phyloP scores from a whole-genome alignment of 2,329 filamentous ascomycete species.

The Ophiostoma sp. region DNA sequence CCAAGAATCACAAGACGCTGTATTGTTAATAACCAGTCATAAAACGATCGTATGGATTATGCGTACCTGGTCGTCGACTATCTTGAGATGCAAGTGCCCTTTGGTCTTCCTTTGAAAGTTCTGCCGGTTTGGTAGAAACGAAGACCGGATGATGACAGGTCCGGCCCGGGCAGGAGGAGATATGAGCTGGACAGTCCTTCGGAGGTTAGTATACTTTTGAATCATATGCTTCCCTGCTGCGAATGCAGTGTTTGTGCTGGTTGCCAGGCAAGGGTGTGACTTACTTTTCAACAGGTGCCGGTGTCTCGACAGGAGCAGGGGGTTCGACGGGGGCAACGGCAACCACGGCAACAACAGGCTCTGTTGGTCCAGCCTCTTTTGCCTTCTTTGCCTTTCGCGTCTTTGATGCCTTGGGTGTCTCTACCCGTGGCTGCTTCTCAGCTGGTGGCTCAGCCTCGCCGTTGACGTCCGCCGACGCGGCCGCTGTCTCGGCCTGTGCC shows the following conservation, averaged over 20 bases:
- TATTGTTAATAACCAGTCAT: not conserved
- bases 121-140: constrained; percentile 42
- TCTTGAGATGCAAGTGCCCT: constrained; percentile 39
- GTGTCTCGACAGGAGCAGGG: not conserved
- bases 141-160: constrained; percentile 37
- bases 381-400: constrained; percentile 3
- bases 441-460: not conserved
- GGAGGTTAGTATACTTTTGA: not conserved
- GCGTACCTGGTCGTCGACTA: constrained; percentile 47
- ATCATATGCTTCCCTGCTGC: too few species aligned
- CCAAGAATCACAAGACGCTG: constrained; percentile 61
- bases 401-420: not conserved
- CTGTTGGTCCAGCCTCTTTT: not conserved
- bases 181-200: not conserved
- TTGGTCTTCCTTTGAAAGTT: constrained; percentile 39
- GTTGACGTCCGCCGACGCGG: not conserved
- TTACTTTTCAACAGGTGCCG: constrained; percentile 2
- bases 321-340: not conserved
- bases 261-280: not conserved
- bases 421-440: not conserved
- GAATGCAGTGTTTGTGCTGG: not conserved
- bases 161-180: constrained; percentile 16
- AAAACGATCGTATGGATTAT: not conserved
- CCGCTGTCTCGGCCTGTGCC: not conserved
- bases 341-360: not conserved